Evolutionary conservation across 148 eudicot genomes (phyloP).

Genomic region (Talinum fruticosum): DNA sequence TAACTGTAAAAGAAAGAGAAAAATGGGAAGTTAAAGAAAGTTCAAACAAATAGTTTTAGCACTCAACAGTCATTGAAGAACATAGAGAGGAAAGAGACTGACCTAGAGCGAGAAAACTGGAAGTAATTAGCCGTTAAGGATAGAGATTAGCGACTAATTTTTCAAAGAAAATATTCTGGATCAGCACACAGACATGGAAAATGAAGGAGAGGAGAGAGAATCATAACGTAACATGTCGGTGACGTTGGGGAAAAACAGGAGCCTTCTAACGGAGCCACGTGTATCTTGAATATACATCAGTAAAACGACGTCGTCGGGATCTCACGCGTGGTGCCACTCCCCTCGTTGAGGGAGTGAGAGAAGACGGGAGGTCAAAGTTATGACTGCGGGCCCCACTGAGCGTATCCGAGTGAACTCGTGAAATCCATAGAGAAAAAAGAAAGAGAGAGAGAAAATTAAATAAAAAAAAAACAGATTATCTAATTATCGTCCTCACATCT

Average conservation of each 20-base stretch:
- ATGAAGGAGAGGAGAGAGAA: not conserved
- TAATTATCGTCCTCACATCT: not conserved
- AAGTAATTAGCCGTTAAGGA: constrained; percentile 14
- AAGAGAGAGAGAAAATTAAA: not conserved
- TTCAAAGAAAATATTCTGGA: not conserved
- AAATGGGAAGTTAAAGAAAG: not conserved
- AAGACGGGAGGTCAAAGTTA: not conserved
- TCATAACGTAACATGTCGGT: not conserved
- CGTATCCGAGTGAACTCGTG: not conserved
- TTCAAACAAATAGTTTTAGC: not conserved
- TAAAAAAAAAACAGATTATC: not conserved
- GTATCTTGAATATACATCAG: not conserved
- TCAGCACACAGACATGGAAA: not conserved
- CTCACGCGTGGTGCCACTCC: not conserved
- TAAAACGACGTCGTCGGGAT: not conserved
- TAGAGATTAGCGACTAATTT: not conserved
- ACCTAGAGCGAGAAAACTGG: not conserved
- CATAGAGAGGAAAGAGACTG: not conserved
- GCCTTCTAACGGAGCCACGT: not conserved
- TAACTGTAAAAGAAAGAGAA: not conserved
- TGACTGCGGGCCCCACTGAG: not conserved
- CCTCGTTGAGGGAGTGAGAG: not conserved
- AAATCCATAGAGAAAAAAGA: not conserved
- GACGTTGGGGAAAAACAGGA: not conserved
- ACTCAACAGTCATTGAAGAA: not conserved